A percentile compares a stretch with the other conserved stretches of the same genome.
Evolutionary conservation across 23 red algal species (phyloP).

Genomic region (Porphyridium purpureum): DNA sequence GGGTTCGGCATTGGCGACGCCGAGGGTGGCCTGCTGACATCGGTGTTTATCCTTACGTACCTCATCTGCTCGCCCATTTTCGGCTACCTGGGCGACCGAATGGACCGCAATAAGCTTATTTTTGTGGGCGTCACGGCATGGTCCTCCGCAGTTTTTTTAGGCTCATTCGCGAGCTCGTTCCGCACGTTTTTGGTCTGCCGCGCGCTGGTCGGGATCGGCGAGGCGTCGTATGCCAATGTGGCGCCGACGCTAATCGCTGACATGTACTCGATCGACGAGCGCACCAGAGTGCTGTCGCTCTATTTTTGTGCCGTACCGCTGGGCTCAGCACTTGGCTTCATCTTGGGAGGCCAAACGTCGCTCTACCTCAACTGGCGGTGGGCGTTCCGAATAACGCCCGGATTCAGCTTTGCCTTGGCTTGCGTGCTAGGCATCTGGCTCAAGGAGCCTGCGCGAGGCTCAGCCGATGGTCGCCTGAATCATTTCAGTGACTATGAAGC

Average conservation of each 20-base stretch:
- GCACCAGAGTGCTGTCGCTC: constrained; percentile 32
- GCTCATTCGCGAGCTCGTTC: constrained; percentile 29
- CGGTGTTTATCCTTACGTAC: constrained; percentile 62
- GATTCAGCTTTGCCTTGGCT: constrained; percentile 20
- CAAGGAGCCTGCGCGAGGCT: constrained; percentile 31
- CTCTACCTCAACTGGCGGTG: constrained; percentile 47
- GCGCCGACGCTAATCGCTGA: constrained; percentile 68
- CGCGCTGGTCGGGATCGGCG: constrained; percentile 54
- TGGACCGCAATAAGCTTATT: constrained; percentile 26
- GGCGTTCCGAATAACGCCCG: constrained; percentile 60
- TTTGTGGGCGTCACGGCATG: constrained; percentile 32
- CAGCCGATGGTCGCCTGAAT: constrained; percentile 11
- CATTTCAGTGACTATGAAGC: neutral
- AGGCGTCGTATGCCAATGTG: constrained; percentile 48
- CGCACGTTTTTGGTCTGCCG: constrained; percentile 53
- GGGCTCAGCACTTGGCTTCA: constrained; percentile 49
- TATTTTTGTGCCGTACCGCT: constrained; percentile 42
- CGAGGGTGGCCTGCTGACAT: constrained; percentile 43
- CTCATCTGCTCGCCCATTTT: constrained; percentile 62
- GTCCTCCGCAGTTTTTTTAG: constrained; percentile 23
- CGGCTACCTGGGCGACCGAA: constrained; percentile 61
- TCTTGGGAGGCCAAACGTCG: constrained; percentile 45
- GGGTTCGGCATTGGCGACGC: constrained; percentile 50
- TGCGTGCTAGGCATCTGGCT: constrained; percentile 22
- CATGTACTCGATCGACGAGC: constrained; percentile 44